Percentiles rank a stretch among this genome's conserved stretches.
phyloP scores from a whole-genome alignment of 2,329 filamentous ascomycete species.

The Corinectria fuckeliana region DNA sequence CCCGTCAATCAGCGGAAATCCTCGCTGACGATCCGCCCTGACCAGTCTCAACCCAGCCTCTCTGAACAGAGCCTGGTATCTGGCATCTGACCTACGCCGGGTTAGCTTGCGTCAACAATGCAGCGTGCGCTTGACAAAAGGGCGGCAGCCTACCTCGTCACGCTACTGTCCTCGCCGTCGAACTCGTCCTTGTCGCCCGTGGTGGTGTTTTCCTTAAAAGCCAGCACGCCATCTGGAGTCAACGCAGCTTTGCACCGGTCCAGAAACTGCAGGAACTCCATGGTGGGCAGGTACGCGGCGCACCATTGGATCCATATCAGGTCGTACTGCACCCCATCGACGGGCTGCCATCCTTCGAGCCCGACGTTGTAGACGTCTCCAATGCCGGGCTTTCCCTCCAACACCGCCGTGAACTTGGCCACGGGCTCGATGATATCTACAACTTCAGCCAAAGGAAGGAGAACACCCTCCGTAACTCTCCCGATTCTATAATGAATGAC shows the following conservation, averaged over 20 bases:
- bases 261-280: slow-evolving; percentile 72
- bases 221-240: slow-evolving; percentile 39
- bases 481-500: background rate
- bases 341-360: slow-evolving; percentile 71
- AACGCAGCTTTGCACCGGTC: slow-evolving; percentile 59
- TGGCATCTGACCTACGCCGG: background rate
- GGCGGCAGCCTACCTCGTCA: slow-evolving; percentile 64
- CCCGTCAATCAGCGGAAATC: background rate
- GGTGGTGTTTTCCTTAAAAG: slow-evolving; percentile 72
- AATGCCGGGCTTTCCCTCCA: slow-evolving; percentile 64
- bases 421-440: background rate
- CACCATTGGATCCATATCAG: slow-evolving; percentile 94
- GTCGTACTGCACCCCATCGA: slow-evolving; percentile 65
- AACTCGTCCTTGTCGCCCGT: slow-evolving; percentile 69
- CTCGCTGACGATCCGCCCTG: background rate
- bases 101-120: background rate
- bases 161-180: slow-evolving; percentile 76
- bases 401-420: slow-evolving; percentile 72
- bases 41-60: background rate
- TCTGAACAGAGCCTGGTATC: background rate
- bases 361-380: slow-evolving; percentile 73
- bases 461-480: slow-evolving; percentile 23
- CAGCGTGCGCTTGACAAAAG: too few relatives aligned
- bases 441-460: background rate
- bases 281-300: slow-evolving; percentile 79